Base-by-base conservation (phyloP, 106 monocot genomes). In the Dendrobium chrysotoxum region DNA sequence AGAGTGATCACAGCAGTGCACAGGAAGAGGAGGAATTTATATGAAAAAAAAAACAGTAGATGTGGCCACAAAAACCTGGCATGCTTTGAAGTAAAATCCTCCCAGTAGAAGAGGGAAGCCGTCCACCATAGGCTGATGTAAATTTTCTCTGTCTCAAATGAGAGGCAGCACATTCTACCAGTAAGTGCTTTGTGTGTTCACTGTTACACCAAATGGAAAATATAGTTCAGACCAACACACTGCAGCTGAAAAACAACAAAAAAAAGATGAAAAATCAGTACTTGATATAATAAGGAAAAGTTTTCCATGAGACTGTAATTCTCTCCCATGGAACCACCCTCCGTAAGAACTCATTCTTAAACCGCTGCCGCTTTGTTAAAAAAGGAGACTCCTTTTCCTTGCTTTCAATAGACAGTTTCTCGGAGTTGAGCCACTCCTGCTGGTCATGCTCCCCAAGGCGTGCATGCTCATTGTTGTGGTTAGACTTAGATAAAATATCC, bases 271-370 rank as follows among this genome's bases (percentile, higher is more conserved):
- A 72, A 72, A 39, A 39, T 39, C 30, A 39, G 89, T 88, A 98
- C 97, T 86, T 84, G 47, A 92, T 80, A 46, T 85, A 86, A 82
- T 98, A 98, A 54, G 97, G 97, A 70, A 98, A 98, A 11, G 77
- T 88, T 41, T 92, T 81, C 89, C 90, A 92, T 16, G 97, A 92
- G 35, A 98, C 87, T 12, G 85, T 81, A 78, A 91, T 89, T 79
- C 92, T 92, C 70, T 98, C 97, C 94, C 94, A 95, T 21, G 92
- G 92, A 58, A 89, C 65, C 30, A 98, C 84, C 71, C 94, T 89
- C 8, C 92, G 85, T 83, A 92, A 72, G 55, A 98, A 91, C 75
- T 98, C 97, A 83, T 88, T 91, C 73, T 87, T 94, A 66, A 94
- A 98, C 83, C 91, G 89, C 82, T 91, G 87, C 53, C 87, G 80